Percentiles rank a stretch among this genome's conserved stretches.
Evolutionary conservation across 2,329 filamentous ascomycete species (phyloP).

Genomic region (Fusarium chuoi): DNA sequence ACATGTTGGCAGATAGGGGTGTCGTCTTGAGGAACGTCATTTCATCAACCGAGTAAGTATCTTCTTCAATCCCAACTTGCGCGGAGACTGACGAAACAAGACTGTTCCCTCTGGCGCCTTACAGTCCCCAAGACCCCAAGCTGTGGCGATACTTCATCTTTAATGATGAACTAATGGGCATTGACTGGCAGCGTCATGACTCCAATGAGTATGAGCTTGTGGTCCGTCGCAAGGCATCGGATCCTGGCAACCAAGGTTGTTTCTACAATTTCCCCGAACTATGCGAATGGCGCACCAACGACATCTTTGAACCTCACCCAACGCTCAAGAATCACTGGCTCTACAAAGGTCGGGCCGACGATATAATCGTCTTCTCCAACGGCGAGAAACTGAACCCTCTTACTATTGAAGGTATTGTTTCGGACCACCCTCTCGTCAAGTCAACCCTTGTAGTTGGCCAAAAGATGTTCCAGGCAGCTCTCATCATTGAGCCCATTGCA

Average conservation of each 20-base stretch:
- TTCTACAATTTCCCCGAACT: constrained; percentile 12
- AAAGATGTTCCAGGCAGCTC: neutral
- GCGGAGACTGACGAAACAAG: neutral
- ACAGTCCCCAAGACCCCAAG: neutral
- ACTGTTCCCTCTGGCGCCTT: neutral
- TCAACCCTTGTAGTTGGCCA: neutral
- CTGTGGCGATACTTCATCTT: constrained; percentile 10
- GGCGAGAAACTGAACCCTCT: constrained; percentile 7
- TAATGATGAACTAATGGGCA: neutral
- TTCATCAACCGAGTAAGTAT: constrained; percentile 2
- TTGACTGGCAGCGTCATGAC: neutral
- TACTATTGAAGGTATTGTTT: neutral
- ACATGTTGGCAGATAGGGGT: neutral
- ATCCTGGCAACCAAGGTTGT: neutral
- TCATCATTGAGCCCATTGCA: neutral
- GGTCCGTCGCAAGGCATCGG: neutral
- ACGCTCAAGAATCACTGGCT: neutral
- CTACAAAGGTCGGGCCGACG: neutral
- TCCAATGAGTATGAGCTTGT: neutral
- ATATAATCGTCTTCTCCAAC: neutral
- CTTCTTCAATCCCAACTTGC: fast-evolving
- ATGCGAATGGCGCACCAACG: neutral
- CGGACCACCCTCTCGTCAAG: neutral
- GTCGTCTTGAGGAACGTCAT: neutral
- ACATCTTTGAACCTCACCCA: neutral